A percentile compares a stretch with the other conserved stretches of the same genome.
phyloP scores from a whole-genome alignment of 768 basidiomycete species.

The Hydnomerulius pinastri region DNA sequence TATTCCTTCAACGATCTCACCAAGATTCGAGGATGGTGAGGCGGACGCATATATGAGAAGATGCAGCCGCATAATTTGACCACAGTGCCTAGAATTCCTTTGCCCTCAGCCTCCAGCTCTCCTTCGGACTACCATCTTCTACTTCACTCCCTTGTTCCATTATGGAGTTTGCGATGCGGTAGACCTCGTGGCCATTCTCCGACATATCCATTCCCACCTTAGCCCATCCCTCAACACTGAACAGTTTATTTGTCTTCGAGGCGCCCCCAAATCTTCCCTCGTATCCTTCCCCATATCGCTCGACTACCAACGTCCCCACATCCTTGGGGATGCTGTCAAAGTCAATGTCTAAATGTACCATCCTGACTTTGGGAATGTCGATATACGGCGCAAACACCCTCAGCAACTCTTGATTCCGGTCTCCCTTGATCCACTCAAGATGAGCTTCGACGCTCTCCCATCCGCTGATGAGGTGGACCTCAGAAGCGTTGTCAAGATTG shows the following conservation, averaged over 20 bases:
- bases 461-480: constrained; percentile 44
- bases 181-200: constrained; percentile 7
- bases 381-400: constrained; percentile 30
- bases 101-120: constrained; percentile 14
- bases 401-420: constrained; percentile 41
- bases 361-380: constrained; percentile 27
- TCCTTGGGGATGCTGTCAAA: constrained; percentile 32
- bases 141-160: not conserved
- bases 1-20: no score
- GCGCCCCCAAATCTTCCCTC: not conserved
- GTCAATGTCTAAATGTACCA: constrained; percentile 43
- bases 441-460: constrained; percentile 46
- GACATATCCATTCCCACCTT: constrained; percentile 19
- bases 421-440: constrained; percentile 42
- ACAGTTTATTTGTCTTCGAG: not conserved
- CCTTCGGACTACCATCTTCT: not conserved
- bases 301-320: constrained; percentile 4
- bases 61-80: no score
- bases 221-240: not conserved
- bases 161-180: constrained; percentile 17
- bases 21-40: no score
- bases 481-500: constrained; percentile 11
- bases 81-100: not conserved
- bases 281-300: constrained; percentile 7
- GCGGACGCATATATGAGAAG: no score